Evolutionary conservation across 345 rosid genomes (phyloP).

Genomic region (Eucalyptus sp.): DNA sequence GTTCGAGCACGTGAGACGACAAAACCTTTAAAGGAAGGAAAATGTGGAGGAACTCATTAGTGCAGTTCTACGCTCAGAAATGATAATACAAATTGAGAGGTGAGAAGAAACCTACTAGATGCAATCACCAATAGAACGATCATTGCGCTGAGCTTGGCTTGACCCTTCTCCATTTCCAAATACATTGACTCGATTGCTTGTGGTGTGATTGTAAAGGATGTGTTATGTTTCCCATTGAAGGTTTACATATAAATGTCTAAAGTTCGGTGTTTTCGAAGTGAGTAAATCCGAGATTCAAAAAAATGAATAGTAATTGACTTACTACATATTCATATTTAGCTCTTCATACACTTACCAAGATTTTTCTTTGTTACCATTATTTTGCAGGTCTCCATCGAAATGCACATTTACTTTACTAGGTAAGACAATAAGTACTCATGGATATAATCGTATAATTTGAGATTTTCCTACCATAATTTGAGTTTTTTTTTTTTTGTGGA

Average conservation of each 20-base stretch:
- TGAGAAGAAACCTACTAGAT: not conserved
- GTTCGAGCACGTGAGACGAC: not conserved
- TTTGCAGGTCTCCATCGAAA: not conserved
- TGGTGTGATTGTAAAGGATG: not conserved
- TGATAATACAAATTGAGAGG: not conserved
- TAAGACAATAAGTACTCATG: not conserved
- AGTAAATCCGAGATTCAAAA: no score
- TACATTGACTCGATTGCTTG: not conserved
- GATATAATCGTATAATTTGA: no score
- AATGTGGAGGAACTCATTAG: not conserved
- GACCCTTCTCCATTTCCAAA: not conserved
- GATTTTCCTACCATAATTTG: no score
- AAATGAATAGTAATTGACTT: no score
- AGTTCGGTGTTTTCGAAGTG: not conserved
- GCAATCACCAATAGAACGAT: not conserved
- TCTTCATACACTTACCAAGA: not conserved
- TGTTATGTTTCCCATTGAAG: not conserved
- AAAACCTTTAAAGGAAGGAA: not conserved
- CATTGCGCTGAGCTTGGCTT: not conserved
- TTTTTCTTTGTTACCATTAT: not conserved
- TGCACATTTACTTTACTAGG: not conserved
- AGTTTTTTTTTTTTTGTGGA: no score
- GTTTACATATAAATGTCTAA: not conserved
- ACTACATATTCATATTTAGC: no score
- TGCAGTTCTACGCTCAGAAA: not conserved